A percentile compares a stretch with the other conserved stretches of the same genome.
phyloP scores from a whole-genome alignment of 768 basidiomycete species.

The Austroboletus eburneus region DNA sequence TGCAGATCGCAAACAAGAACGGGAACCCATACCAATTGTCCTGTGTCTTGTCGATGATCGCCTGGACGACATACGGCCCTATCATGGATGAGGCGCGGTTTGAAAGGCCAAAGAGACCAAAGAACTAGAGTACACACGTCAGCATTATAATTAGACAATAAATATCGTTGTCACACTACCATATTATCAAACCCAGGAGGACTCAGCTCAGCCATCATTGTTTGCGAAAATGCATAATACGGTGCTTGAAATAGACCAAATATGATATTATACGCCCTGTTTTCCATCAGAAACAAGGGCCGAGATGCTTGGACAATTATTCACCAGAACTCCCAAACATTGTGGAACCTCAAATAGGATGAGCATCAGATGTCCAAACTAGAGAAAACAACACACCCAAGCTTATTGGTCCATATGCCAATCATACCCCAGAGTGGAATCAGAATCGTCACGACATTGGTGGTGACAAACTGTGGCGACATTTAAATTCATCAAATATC shows the following conservation, averaged over 20 bases:
- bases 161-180: constrained; percentile 28
- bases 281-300: not conserved
- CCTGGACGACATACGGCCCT: constrained; percentile 82
- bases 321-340: constrained; percentile 85
- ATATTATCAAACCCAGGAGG: constrained; percentile 87
- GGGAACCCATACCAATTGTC: constrained; percentile 84
- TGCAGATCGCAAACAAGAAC: constrained; percentile 73
- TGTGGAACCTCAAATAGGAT: constrained; percentile 53
- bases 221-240: constrained; percentile 82
- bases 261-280: constrained; percentile 73
- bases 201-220: constrained; percentile 86
- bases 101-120: constrained; percentile 80
- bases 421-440: constrained; percentile 87
- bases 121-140: constrained; percentile 49
- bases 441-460: constrained; percentile 69
- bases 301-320: constrained; percentile 5
- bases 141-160: not conserved
- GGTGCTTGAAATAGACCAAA: constrained; percentile 84
- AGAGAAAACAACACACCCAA: constrained; percentile 52
- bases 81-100: constrained; percentile 86
- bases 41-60: constrained; percentile 67
- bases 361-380: constrained; percentile 1
- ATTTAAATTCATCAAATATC: not conserved
- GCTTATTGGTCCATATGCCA: constrained; percentile 71
- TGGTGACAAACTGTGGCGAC: constrained; percentile 57